Conservation (phyloP, 2,329 filamentous ascomycete genomes). For the Emergomyces orientalis region DNA sequence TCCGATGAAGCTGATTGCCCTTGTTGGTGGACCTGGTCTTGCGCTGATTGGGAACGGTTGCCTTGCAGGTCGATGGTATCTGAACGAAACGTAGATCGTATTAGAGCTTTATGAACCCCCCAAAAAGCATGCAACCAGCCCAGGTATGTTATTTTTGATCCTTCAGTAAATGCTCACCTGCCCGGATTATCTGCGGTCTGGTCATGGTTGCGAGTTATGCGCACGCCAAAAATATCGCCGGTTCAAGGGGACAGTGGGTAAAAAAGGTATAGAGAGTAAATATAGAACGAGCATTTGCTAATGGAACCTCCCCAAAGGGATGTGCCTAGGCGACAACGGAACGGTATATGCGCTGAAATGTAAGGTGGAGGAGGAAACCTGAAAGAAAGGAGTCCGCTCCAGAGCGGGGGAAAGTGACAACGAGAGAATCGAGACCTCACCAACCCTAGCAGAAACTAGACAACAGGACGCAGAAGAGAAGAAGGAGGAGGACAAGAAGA, state of each 20-base stretch:
- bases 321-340: conserved; percentile 4
- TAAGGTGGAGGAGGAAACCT: conserved; percentile 6
- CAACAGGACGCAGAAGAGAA: not conserved
- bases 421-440: conserved; percentile 15
- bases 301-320: not conserved
- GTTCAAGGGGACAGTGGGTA: not conserved
- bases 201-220: conserved; percentile 26
- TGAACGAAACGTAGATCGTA: conserved; percentile 32
- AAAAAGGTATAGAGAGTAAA: conserved; percentile 2
- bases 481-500: too few relatives aligned
- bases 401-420: conserved; percentile 14
- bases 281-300: conserved; percentile 9
- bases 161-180: conserved; percentile 27
- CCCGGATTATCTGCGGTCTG: conserved; percentile 38
- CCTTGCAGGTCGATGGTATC: conserved; percentile 95
- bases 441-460: conserved; percentile 9
- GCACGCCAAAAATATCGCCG: conserved; percentile 6
- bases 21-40: conserved; percentile 61
- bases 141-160: not conserved
- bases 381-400: conserved; percentile 14
- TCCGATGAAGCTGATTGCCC: conserved; percentile 43
- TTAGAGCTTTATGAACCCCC: not conserved
- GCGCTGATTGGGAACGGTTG: conserved; percentile 68
- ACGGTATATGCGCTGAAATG: conserved; percentile 16
- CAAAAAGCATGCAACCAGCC: not conserved